Evolutionary conservation across 2,329 filamentous ascomycete species (phyloP), one percentile per base, ranked within the genome.

Genomic region (Pestalotiopsis sp.): DNA sequence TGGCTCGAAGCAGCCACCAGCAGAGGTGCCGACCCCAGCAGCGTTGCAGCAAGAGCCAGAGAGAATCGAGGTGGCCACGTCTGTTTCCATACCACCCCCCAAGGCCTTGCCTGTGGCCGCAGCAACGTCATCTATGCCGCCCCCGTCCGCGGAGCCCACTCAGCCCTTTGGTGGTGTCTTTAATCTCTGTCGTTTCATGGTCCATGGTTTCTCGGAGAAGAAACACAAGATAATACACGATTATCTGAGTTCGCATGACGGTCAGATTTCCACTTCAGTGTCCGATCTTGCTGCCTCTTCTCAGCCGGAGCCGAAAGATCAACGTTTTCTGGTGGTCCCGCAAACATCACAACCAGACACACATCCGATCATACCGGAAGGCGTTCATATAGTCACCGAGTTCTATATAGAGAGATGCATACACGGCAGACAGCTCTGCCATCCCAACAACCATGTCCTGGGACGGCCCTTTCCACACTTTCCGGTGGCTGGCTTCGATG

Each of bases 401-500:
- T 97, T 96, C 86, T 99, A 95, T 87, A 86, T 99, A 66, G 96
- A 99, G 81, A 89, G 90, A 62, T 98, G 95, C 78, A 83, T 99
- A 52, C 90, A 95, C 77, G 89, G 89, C 71, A 96, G 93, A 79
- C 83, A 82, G 31, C 88, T 95, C 73, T 85, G 93, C 61, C 84
- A 92, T 38, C 93, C 94, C 4, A 82, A 85, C 65, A 84, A 88
- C 4, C 90, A 96, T 77, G 86, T 93, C 56, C 86, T 97, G 27
- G 94, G 93, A 69, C 89, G 89, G 6, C 94, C 96, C 2, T 93
- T 98, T 70, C 85, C 89, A 5, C 81, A 83, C 38, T 92, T 93
- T 72, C 92, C 90, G 49, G 89, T 97, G 40, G 74, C 82, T 77
- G 92, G 88, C 1, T 95, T 97, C 74, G 80, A 87, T 11, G 83